phyloP scores from a whole-genome alignment of 2,329 filamentous ascomycete species.

The Amauroascus niger region DNA sequence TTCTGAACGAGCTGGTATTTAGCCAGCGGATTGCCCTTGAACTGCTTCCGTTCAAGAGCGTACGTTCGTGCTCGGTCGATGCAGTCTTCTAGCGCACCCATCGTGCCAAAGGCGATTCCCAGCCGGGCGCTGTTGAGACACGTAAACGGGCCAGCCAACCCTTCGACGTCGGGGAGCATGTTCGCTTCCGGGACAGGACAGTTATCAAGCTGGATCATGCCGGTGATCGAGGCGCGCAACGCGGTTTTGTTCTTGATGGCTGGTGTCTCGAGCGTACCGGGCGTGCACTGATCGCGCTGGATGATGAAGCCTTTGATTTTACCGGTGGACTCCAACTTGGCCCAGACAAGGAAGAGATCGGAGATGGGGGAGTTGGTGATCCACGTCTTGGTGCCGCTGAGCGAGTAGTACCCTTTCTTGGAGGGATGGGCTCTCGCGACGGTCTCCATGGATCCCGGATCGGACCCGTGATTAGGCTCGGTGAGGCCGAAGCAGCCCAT shows the following conservation, averaged over 20 bases:
- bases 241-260: constrained; percentile 92
- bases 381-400: constrained; percentile 85
- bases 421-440: constrained; percentile 72
- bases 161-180: constrained; percentile 88
- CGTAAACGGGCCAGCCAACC: constrained; percentile 77
- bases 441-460: constrained; percentile 85
- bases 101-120: constrained; percentile 87
- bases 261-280: constrained; percentile 84
- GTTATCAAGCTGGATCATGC: constrained; percentile 93
- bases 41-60: constrained; percentile 86
- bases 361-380: constrained; percentile 91
- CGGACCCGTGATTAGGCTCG: constrained; percentile 86
- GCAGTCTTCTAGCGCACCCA: constrained; percentile 90
- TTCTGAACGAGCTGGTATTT: constrained; percentile 97
- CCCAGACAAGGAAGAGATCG: constrained; percentile 81
- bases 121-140: constrained; percentile 90
- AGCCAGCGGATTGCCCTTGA: constrained; percentile 88
- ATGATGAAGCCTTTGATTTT: constrained; percentile 92
- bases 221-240: constrained; percentile 83
- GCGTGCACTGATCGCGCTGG: constrained; percentile 72
- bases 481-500: constrained; percentile 83
- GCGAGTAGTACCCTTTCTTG: constrained; percentile 68
- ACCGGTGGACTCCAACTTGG: constrained; percentile 78
- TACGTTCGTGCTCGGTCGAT: constrained; percentile 72
- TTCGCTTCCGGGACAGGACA: constrained; percentile 81